phyloP scores from a whole-genome alignment of 2,329 filamentous ascomycete genomes.

The Chrysoporthe deuterocubensis region DNA sequence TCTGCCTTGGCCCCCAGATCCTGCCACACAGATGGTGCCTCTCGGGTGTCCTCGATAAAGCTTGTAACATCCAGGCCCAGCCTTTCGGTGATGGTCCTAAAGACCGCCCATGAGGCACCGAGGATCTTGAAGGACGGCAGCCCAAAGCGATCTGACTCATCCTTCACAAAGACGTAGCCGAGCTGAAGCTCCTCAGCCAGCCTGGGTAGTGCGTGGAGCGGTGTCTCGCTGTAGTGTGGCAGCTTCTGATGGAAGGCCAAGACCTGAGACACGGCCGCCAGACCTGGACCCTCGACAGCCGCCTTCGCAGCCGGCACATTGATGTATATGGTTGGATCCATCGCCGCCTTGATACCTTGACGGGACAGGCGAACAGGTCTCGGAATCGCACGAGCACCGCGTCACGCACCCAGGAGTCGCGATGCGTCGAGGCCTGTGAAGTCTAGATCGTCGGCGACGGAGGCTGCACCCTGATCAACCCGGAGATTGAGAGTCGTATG shows the following conservation, averaged over 20 bases:
- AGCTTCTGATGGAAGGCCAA: conserved; percentile 61
- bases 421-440: no score
- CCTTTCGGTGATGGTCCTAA: conserved; percentile 55
- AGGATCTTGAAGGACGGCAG: conserved; percentile 81
- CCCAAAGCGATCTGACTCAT: conserved; percentile 70
- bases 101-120: conserved; percentile 75
- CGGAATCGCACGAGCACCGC: background rate
- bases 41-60: background rate
- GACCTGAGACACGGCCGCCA: conserved; percentile 11
- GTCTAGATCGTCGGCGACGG: no score
- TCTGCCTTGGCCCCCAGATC: conserved; percentile 11
- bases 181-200: conserved; percentile 64
- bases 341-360: background rate
- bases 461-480: no score
- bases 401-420: no score
- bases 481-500: no score
- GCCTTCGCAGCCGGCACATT: background rate
- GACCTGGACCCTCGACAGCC: background rate
- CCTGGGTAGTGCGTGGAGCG: conserved; percentile 52
- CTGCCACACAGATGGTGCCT: background rate
- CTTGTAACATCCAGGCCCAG: conserved; percentile 42
- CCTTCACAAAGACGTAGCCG: conserved; percentile 66
- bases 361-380: background rate
- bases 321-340: background rate
- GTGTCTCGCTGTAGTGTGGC: conserved; percentile 60